Evolutionary conservation across 495 filamentous ascomycete genomes (phyloP), one percentile per base, ranked within the genome.

Genomic region (Neurospora sp.): DNA sequence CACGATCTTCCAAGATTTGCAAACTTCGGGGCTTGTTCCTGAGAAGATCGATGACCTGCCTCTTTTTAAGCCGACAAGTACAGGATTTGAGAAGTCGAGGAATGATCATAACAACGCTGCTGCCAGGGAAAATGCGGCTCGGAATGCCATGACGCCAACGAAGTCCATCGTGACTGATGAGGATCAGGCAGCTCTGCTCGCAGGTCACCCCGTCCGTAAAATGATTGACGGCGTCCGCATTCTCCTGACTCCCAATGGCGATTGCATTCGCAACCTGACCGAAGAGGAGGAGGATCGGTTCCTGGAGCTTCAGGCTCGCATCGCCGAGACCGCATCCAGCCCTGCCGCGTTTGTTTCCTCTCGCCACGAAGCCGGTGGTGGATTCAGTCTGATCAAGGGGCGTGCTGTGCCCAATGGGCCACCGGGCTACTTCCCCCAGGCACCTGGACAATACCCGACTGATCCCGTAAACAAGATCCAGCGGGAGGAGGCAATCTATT

Each of bases 241-340:
- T 70, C 82, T 96, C 68, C 89, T 96, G 70, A 94, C 92, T 1
- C 93, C 94, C 4, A 90, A 91, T 72, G 93, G 94, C 4, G 89
- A 90, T 71, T 90, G 92, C 70, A 84, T 98, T 38, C 89, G 89
- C 44, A 93, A 93, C 74, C 83, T 99, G 27, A 90, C 87, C 12
- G 78, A 85, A 16, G 90, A 92, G 39, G 92, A 96, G 77, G 93
- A 97, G 73, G 85, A 91, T 31, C 87, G 90, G 9, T 95, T 92
- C 73, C 82, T 98, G 16, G 84, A 88, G 70, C 85, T 97, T 0
- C 93, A 97, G 80, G 85, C 88, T 72, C 85, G 81, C 69, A 82
- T 91, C 68, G 82, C 84, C 6, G 78, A 83, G 40, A 73, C 76
- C 20, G 80, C 82, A 1, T 74, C 75, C 39, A 83, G 75, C 31